Conservation (phyloP, 202 grass and related monocot genomes). For the Thinopyrum obtusiflorum region DNA sequence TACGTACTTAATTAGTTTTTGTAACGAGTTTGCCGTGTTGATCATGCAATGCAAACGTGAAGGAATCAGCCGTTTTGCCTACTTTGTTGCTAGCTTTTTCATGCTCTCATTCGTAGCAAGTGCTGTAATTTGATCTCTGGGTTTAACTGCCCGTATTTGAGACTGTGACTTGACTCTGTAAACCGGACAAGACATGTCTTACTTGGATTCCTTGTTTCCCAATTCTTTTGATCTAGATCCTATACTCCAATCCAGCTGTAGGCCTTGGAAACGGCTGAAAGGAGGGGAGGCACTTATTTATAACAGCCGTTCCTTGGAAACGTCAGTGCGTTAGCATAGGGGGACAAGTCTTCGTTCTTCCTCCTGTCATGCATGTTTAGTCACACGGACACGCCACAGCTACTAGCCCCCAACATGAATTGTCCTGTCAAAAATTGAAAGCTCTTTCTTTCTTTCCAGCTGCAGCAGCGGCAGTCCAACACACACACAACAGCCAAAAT, state of each 20-base stretch:
- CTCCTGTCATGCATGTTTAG: neutral
- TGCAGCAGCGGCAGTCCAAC: neutral
- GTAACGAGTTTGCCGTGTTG: neutral
- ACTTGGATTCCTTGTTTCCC: neutral
- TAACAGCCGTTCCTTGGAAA: neutral
- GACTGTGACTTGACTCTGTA: neutral
- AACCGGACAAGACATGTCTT: neutral
- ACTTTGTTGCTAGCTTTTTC: neutral
- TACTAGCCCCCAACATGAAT: neutral
- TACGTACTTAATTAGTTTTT: neutral
- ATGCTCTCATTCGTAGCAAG: neutral
- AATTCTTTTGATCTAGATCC: neutral
- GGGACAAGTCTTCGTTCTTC: conserved; percentile 1
- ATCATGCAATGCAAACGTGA: no score
- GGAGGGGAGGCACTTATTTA: neutral
- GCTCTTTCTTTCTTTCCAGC: conserved; percentile 12
- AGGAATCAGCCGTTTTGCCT: no score
- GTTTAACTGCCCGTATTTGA: neutral
- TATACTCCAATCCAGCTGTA: neutral
- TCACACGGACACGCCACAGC: neutral
- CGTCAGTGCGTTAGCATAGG: neutral
- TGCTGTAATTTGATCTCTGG: no score
- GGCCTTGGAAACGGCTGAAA: neutral
- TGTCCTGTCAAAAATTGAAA: conserved; percentile 31
- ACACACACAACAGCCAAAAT: neutral